Evolutionary conservation across 805 yeast species (phyloP), one percentile per base, ranked within the genome.

Genomic region (Yamadazyma paraphyllophila): DNA sequence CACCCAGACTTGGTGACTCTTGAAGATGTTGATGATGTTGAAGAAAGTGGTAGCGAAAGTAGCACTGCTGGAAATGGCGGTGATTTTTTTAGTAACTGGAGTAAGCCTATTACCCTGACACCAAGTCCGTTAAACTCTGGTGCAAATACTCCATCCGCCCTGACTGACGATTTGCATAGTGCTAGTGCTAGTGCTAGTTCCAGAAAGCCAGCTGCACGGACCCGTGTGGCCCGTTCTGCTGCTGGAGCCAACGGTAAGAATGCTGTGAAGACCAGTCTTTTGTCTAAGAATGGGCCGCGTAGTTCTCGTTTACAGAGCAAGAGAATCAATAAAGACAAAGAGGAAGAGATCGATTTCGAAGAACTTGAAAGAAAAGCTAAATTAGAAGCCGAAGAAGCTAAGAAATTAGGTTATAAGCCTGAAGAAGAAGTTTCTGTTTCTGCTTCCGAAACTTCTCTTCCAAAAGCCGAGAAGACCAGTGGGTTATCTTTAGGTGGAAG

Each of bases 31-130:
- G 68, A 60, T 41, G 53, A 53, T 36, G 48, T 50, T 17, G 52
- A 60, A 36, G 80, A 76, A 51, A 69, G 63, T 42, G 52, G 53
- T 36, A 47, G 50, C 14, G 50, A 59, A 31, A 16, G 35, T 14
- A 65, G 72, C 11, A 62, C 67, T 7, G 58, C 64, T 14, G 51
- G 60, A 12, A 66, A 68, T 15, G 49, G 59, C 13, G 66, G 68
- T 16, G 97, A 89, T 66, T 94, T 94, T 65, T 94, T 94, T 68
- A 78, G 94, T 44, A 84, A 82, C 61, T 91, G 96, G 94, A 88
- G 88, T 47, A 88, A 88, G 59, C 89, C 96, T n/a, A 66, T 72
- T 36, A 66, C 76, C 20, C 66, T 77, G 13, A 66, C 83, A 4
- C 69, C 81, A 10, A 74, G 81, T 3, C 82, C 83, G 11, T 51